Conservation (phyloP, 169 alveolate genomes). For the Plasmodium coatneyi region DNA sequence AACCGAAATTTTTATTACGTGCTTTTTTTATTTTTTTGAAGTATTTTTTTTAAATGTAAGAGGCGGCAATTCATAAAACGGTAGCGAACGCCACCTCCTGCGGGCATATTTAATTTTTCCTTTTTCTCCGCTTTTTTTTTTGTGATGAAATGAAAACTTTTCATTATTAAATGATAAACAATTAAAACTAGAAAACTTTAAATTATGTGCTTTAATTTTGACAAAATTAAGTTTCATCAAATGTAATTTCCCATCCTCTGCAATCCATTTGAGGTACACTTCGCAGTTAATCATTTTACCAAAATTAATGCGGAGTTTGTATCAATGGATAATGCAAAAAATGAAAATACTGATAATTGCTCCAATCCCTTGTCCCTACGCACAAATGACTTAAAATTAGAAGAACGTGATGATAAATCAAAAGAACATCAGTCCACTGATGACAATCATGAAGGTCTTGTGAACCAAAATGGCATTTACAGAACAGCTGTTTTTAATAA, state of each 20-base stretch:
- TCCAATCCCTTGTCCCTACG: conserved; percentile 4
- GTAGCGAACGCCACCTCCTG: not conserved
- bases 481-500: conserved; percentile 38
- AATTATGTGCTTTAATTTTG: not conserved
- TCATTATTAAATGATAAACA: not conserved
- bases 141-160: not conserved
- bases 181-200: not conserved
- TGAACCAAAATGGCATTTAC: conserved; percentile 35
- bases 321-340: conserved; percentile 38
- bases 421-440: not conserved
- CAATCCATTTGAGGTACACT: not conserved
- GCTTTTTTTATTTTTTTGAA: not conserved
- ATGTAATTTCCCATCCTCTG: not conserved
- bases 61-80: not conserved
- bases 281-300: conserved; percentile 15
- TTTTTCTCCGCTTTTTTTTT: not conserved
- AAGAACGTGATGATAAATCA: conserved; percentile 16
- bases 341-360: conserved; percentile 26
- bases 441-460: not conserved
- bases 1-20: not conserved
- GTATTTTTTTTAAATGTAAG: not conserved
- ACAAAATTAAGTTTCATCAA: not conserved
- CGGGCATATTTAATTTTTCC: not conserved
- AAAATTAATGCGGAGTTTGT: conserved; percentile 1
- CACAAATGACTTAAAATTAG: conserved; percentile 45